Base-by-base conservation (phyloP, 2,329 filamentous ascomycete genomes). In the Lachnellula hyalina region DNA sequence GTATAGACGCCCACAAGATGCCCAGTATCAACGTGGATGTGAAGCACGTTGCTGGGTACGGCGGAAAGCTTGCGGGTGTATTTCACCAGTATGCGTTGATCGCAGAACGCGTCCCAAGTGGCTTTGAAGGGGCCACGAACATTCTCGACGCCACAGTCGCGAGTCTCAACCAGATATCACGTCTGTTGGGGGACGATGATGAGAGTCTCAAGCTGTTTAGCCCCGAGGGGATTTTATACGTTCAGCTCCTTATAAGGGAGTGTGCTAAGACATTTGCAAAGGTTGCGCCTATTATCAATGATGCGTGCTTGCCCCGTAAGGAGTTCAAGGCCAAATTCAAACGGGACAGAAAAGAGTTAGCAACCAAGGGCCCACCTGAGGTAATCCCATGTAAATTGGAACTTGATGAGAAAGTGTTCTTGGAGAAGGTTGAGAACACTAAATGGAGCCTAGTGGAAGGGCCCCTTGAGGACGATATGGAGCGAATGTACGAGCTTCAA, bases 401-500 rank as follows among this genome's bases (percentile, higher is more conserved):
- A 14, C 36, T 66, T 41, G 58, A 62, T 36, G 51, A 58, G 11
- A 52, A 55, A 32, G 38, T 23, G 4, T 59, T 66, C 12, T 53
- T 62, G 5, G 52, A 57, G 25, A 53, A 54, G 12, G 36, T 65
- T 21, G 62, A 65, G 41, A 57, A 52, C 14, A 44, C 51, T n/a
- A 53, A 54, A 21, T 63, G 58, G 61, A 47, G n/a, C 36, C 17
- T 42, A 4, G 51, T 46, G 11, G 17, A 38, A 4, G 14, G 25
- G 21, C 44, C 38, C 3, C 34, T 59, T 2, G 25, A 54, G 7
- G 47, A 47, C 7, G 54, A 47, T 21, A 54, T 59, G 35, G 48
- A 53, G 14, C 47, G 59, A 19, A 51, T 67, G 15, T 54, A 61
- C 41, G 52, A 63, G 11, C 25, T 65, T 19, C 63, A 65, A 41